Percentiles rank a stretch among this genome's conserved stretches.
These are phyloP conservation scores for Raphidocelis subcapitata DNA, from an alignment of 139 green algal species.

Conservation along the genomic window DNA sequence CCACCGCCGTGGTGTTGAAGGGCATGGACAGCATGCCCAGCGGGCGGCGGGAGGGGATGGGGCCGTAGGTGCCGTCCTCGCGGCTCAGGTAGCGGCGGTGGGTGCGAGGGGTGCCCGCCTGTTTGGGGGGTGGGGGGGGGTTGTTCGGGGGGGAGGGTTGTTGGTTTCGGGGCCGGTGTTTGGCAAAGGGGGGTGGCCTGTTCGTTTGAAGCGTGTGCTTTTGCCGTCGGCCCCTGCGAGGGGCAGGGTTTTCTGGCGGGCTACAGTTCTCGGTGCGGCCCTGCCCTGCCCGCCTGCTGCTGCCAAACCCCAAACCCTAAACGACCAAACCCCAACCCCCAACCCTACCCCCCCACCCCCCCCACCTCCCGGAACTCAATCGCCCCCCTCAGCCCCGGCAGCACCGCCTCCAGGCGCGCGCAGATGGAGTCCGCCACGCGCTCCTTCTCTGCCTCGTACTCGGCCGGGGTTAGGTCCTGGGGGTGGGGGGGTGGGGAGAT, in stretches of 20 bases:
- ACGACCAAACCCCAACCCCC: neutral
- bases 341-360: neutral
- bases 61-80: slow-evolving; percentile 90
- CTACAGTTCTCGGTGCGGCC: no score
- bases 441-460: slow-evolving; percentile 74
- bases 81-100: slow-evolving; percentile 90
- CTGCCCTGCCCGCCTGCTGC: no score
- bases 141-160: neutral
- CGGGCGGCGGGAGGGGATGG: slow-evolving; percentile 83
- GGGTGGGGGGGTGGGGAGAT: neutral
- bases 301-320: neutral
- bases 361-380: slow-evolving; percentile 72
- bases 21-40: slow-evolving; percentile 95
- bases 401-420: slow-evolving; percentile 74
- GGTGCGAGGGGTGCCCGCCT: slow-evolving; percentile 90
- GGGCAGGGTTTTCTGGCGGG: no score
- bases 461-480: slow-evolving; percentile 29
- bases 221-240: no score
- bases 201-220: no score
- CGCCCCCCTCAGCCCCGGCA: slow-evolving; percentile 73
- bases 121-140: slow-evolving; percentile 10
- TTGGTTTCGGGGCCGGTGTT: no score
- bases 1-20: slow-evolving; percentile 81
- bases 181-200: no score
- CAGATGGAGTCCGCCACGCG: slow-evolving; percentile 71